A percentile compares a stretch with the other conserved stretches of the same genome.
Evolutionary conservation across 2,329 filamentous ascomycete genomes (phyloP).

Genomic region (Calonectria naviculata): DNA sequence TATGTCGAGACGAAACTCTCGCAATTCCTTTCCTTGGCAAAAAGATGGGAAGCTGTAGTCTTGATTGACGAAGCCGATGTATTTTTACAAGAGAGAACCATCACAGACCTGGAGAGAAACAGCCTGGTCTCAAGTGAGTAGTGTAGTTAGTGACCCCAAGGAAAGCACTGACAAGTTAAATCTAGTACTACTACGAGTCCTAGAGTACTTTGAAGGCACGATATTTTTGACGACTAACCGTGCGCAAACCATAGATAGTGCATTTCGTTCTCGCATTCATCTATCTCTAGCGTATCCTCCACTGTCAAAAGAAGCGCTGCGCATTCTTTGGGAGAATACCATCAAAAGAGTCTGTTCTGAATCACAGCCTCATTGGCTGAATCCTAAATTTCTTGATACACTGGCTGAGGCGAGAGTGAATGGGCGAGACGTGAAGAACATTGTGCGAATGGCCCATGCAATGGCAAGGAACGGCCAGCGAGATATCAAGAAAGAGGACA

Average conservation of each 20-base stretch:
- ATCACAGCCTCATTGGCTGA: not conserved
- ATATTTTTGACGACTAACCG: slow-evolving; percentile 4
- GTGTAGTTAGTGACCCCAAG: too few species aligned
- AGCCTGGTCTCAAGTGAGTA: slow-evolving; percentile 1
- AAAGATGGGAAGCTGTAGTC: not conserved
- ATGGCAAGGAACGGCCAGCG: not conserved
- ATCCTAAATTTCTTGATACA: not conserved
- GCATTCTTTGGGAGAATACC: not conserved
- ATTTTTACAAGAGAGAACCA: not conserved
- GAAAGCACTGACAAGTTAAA: not conserved
- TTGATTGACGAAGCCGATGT: slow-evolving; percentile 4
- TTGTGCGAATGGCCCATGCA: not conserved
- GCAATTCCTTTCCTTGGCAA: not conserved
- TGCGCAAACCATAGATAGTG: not conserved
- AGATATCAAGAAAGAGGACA: not conserved
- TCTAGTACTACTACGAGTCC: not conserved
- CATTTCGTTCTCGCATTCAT: slow-evolving; percentile 9
- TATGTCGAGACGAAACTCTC: not conserved
- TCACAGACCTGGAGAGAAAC: not conserved
- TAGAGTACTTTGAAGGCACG: slow-evolving; percentile 5
- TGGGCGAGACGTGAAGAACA: slow-evolving; percentile 6
- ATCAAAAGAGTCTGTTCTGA: not conserved
- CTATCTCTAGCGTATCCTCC: slow-evolving; percentile 6
- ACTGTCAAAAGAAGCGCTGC: not conserved
- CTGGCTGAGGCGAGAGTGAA: not conserved